These are phyloP conservation scores for Podila verticillata DNA, from an alignment of 192 early-diverging fungal genomes.

Conservation along the genomic window DNA sequence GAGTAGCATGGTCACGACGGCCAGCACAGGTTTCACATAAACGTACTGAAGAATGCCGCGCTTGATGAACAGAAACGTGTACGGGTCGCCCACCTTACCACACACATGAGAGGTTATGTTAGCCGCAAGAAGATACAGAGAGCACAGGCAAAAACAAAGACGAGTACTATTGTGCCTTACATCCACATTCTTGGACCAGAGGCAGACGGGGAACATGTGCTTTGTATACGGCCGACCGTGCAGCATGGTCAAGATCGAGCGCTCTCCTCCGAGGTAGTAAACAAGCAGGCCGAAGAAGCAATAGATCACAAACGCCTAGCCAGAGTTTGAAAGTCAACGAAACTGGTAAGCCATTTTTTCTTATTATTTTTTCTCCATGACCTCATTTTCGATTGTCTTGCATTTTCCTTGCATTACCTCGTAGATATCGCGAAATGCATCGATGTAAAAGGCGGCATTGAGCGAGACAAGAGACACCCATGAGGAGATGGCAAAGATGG, in stretches of 20 bases:
- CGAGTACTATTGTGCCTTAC: constrained; percentile 26
- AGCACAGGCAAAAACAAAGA: neutral
- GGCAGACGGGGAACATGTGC: constrained; percentile 84
- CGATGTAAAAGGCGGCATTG: constrained; percentile 82
- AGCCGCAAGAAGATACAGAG: too few relatives aligned
- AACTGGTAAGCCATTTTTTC: neutral
- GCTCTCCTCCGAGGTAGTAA: constrained; percentile 90
- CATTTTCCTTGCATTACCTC: constrained; percentile 64
- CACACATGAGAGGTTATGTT: too few relatives aligned
- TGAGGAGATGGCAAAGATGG: constrained; percentile 89
- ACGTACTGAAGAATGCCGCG: constrained; percentile 96
- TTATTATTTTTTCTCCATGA: neutral
- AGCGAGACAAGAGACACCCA: constrained; percentile 80
- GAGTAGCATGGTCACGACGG: constrained; percentile 81
- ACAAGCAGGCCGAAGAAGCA: constrained; percentile 91
- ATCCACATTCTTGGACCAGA: constrained; percentile 79
- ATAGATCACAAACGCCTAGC: constrained; percentile 91
- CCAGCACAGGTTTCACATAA: constrained; percentile 85
- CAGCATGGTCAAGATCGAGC: constrained; percentile 82
- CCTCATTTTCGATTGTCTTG: neutral
- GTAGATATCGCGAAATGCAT: constrained; percentile 92
- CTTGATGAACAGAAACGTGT: constrained; percentile 87
- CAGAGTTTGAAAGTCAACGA: neutral
- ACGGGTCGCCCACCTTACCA: constrained; percentile 79
- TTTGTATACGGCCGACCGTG: constrained; percentile 79